Percentiles rank a stretch among this genome's conserved stretches.
Evolutionary conservation across 1,284 basidiomycete genomes (phyloP).

Genomic region (Thecaphora frezii): DNA sequence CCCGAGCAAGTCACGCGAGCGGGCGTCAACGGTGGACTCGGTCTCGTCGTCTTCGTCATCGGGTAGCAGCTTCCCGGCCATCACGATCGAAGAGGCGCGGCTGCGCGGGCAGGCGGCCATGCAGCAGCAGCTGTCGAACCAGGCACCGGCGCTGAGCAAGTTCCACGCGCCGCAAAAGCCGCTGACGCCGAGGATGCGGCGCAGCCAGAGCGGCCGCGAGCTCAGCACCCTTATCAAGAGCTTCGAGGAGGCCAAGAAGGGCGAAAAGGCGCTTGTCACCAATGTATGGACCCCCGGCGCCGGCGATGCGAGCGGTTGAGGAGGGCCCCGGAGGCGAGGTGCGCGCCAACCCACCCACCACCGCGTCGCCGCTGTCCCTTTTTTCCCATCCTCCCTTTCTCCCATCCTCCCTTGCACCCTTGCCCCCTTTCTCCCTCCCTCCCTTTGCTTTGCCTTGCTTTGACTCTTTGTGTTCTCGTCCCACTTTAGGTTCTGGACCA

Average conservation of each 20-base stretch:
- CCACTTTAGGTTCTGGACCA: no score
- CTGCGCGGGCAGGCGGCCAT: conserved; percentile 40
- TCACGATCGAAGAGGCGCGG: conserved; percentile 47
- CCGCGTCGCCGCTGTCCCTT: no score
- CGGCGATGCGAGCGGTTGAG: neutral
- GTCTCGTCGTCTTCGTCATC: no score
- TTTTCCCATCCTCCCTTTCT: no score
- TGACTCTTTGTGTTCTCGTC: no score
- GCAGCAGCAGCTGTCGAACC: conserved; percentile 39
- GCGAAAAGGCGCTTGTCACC: conserved; percentile 24
- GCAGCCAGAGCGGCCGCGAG: conserved; percentile 31
- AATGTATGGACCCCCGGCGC: conserved; percentile 30
- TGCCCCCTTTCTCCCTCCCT: no score
- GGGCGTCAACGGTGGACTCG: no score
- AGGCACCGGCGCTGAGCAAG: conserved; percentile 35
- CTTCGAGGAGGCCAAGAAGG: conserved; percentile 34
- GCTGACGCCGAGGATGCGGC: conserved; percentile 41
- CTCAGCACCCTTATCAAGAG: conserved; percentile 29
- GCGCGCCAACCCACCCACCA: no score
- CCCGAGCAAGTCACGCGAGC: no score
- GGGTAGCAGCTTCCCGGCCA: conserved; percentile 23
- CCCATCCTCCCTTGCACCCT: no score
- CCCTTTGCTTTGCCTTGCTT: no score
- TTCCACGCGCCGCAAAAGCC: conserved; percentile 45
- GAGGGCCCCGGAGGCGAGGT: no score